Percentiles rank a stretch among this genome's conserved stretches.
phyloP scores from a whole-genome alignment of 2,329 filamentous ascomycete species.

The Pestalotiopsis fici region DNA sequence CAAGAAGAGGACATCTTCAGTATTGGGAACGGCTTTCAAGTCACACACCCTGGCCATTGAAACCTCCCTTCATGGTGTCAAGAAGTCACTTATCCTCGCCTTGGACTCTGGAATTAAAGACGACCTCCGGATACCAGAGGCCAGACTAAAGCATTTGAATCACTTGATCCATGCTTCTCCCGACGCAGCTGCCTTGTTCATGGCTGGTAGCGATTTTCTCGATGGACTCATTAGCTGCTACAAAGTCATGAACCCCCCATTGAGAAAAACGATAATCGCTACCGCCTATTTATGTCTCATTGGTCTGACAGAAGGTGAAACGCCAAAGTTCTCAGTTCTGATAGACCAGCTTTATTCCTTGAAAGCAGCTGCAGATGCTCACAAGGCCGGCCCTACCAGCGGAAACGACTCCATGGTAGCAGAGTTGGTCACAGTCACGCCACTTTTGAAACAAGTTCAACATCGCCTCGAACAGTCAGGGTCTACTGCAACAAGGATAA shows the following conservation, averaged over 20 bases:
- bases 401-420: constrained; percentile 74
- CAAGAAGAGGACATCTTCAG: constrained; percentile 57
- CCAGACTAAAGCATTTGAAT: constrained; percentile 59
- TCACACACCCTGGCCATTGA: constrained; percentile 52
- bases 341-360: constrained; percentile 83
- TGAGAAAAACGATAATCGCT: constrained; percentile 70
- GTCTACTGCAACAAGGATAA: constrained; percentile 55
- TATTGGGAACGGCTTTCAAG: constrained; percentile 53
- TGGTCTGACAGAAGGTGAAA: constrained; percentile 66
- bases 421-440: constrained; percentile 79
- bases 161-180: constrained; percentile 64
- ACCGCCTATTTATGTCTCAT: constrained; percentile 75
- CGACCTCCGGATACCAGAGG: constrained; percentile 56
- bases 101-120: constrained; percentile 63
- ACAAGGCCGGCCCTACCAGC: constrained; percentile 56
- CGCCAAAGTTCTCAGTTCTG: constrained; percentile 72
- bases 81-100: constrained; percentile 60
- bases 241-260: constrained; percentile 60
- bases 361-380: constrained; percentile 69
- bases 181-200: constrained; percentile 60
- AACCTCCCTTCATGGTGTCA: constrained; percentile 57
- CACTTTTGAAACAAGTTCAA: constrained; percentile 66
- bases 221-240: constrained; percentile 73
- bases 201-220: constrained; percentile 85
- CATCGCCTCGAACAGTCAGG: constrained; percentile 51